Conservation (phyloP, 768 basidiomycete species). For the Leccinum arenicola region DNA sequence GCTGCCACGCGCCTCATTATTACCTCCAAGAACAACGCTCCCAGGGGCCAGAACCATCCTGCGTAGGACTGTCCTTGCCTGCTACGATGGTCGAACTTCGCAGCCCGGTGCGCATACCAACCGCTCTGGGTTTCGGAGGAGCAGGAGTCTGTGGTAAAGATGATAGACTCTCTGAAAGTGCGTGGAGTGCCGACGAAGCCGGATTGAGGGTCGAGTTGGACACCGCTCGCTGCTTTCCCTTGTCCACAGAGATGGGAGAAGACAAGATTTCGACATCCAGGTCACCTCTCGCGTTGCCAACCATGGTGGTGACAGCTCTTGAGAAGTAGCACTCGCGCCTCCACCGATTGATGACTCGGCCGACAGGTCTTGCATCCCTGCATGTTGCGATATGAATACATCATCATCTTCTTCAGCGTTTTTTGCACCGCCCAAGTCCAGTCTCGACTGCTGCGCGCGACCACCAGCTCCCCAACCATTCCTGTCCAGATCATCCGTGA, state of each 20-base stretch:
- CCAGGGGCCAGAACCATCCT: conserved; percentile 31
- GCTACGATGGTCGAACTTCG: conserved; percentile 38
- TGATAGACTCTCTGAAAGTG: no score
- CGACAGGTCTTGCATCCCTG: conserved; percentile 1
- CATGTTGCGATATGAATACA: conserved; percentile 6
- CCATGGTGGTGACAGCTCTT: background rate
- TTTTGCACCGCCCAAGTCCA: background rate
- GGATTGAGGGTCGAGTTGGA: conserved; percentile 23
- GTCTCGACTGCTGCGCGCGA: background rate
- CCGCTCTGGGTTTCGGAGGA: conserved; percentile 23
- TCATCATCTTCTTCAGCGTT: conserved; percentile 1
- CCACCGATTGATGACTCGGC: background rate
- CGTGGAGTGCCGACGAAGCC: background rate
- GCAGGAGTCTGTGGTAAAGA: no score
- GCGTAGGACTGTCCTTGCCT: conserved; percentile 25
- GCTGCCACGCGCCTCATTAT: conserved; percentile 18
- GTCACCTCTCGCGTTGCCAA: conserved; percentile 6
- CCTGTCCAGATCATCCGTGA: background rate
- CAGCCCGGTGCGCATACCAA: conserved; percentile 51
- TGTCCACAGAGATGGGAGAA: conserved; percentile 18
- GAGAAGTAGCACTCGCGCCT: no score
- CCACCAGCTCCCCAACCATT: background rate
- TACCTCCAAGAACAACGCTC: conserved; percentile 25
- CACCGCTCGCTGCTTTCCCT: conserved; percentile 20
- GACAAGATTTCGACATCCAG: conserved; percentile 14